These are phyloP conservation scores for Lodderomyces metapsilosis DNA, from an alignment of 1,139 yeast species.

Conservation along the genomic window DNA sequence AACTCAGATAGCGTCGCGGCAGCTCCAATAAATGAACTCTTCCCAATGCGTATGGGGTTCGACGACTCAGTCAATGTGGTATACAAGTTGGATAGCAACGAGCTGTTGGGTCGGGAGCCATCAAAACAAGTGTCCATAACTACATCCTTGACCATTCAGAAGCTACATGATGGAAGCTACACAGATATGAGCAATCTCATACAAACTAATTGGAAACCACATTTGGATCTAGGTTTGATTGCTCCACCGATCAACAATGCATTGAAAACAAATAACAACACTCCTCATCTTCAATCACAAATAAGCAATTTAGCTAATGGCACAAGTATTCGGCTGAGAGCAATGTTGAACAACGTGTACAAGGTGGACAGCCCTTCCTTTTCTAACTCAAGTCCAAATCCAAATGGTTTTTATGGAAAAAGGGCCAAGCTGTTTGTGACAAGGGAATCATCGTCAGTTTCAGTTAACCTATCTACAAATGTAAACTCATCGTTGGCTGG, in stretches of 20 bases:
- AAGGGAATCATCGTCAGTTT: slow-evolving; percentile 37
- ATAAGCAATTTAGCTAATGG: slow-evolving; percentile 11
- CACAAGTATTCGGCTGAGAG: slow-evolving; percentile 18
- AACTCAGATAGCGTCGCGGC: neutral
- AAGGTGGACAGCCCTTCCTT: slow-evolving; percentile 16
- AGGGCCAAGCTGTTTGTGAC: slow-evolving; percentile 15
- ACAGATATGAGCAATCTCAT: slow-evolving; percentile 31
- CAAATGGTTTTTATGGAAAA: neutral
- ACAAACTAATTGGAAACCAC: slow-evolving; percentile 61
- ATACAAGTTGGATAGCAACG: slow-evolving; percentile 40
- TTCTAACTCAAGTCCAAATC: slow-evolving; percentile 1
- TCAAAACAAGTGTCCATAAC: slow-evolving; percentile 35
- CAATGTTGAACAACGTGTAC: slow-evolving; percentile 19
- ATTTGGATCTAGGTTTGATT: slow-evolving; percentile 52
- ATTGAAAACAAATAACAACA: slow-evolving; percentile 26
- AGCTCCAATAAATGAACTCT: slow-evolving; percentile 16
- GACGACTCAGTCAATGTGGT: slow-evolving; percentile 41
- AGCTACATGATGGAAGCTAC: slow-evolving; percentile 12
- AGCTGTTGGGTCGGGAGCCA: slow-evolving; percentile 18
- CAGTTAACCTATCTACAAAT: slow-evolving; percentile 40
- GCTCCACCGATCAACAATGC: slow-evolving; percentile 48
- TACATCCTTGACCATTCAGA: slow-evolving; percentile 29
- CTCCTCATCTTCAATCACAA: slow-evolving; percentile 25
- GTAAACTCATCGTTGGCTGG: slow-evolving; percentile 42
- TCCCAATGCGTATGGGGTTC: slow-evolving; percentile 26